These are phyloP conservation scores for Diaporthe velutina DNA, from an alignment of 2,329 filamentous ascomycete species.

Conservation along the genomic window DNA sequence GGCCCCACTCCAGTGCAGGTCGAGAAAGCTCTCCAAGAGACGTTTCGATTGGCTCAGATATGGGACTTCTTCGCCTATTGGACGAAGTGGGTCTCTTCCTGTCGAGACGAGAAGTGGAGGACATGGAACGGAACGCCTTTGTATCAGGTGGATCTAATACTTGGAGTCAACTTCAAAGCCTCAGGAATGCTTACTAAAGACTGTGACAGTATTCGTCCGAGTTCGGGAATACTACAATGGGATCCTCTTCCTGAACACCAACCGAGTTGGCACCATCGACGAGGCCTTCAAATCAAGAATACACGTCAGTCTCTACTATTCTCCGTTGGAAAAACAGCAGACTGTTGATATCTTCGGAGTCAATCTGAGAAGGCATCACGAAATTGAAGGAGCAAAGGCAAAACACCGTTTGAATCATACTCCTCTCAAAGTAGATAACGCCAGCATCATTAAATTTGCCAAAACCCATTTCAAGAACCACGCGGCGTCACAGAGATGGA, in stretches of 20 bases:
- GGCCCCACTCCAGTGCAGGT: conserved; percentile 42
- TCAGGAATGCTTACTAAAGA: not conserved
- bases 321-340: conserved; percentile 41
- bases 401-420: not conserved
- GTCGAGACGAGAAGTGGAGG: conserved; percentile 40
- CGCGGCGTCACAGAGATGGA: conserved; percentile 16
- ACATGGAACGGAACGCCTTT: conserved; percentile 48
- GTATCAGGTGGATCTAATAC: conserved; percentile 42
- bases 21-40: not conserved
- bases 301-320: conserved; percentile 53
- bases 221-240: conserved; percentile 51
- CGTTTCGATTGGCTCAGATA: conserved; percentile 46
- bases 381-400: conserved; percentile 15
- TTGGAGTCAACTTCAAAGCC: rapidly evolving
- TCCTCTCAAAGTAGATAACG: not conserved
- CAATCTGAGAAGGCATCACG: conserved; percentile 42
- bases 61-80: conserved; percentile 57
- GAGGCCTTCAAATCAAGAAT: conserved; percentile 58
- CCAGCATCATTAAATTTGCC: conserved; percentile 8
- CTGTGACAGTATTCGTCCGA: conserved; percentile 53
- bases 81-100: conserved; percentile 59
- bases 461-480: not conserved
- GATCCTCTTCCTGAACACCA: conserved; percentile 60
- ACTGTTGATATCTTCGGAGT: conserved; percentile 47
- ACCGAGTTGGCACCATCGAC: conserved; percentile 59